A percentile compares a stretch with the other conserved stretches of the same genome.
phyloP scores from a whole-genome alignment of 371 early-diverging fungal species.

The Rhizomucor miehei region DNA sequence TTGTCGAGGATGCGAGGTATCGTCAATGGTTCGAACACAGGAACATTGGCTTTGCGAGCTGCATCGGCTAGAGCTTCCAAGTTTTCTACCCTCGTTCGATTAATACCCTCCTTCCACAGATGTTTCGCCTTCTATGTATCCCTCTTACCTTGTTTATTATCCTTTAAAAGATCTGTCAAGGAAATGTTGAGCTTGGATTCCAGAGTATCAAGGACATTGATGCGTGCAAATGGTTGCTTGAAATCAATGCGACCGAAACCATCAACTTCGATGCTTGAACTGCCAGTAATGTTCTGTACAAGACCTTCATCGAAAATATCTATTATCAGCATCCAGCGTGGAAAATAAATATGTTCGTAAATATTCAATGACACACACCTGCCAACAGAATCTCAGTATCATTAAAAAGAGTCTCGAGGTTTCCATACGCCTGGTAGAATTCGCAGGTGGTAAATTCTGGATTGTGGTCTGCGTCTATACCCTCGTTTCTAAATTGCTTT shows the following conservation, averaged over 20 bases:
- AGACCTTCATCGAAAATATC: slow-evolving; percentile 74
- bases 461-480: slow-evolving; percentile 96
- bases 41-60: slow-evolving; percentile 55
- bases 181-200: slow-evolving; percentile 46
- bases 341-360: too few relatives aligned
- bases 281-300: slow-evolving; percentile 78
- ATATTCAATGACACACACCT: slow-evolving; percentile 22
- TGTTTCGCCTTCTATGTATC: too few relatives aligned
- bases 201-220: slow-evolving; percentile 76
- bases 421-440: slow-evolving; percentile 95
- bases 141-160: slow-evolving; percentile 18
- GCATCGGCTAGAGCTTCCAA: slow-evolving; percentile 57
- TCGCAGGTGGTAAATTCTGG: slow-evolving; percentile 99
- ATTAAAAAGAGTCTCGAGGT: slow-evolving; percentile 75
- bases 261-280: slow-evolving; percentile 67
- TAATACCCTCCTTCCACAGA: too few relatives aligned
- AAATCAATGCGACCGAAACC: slow-evolving; percentile 64
- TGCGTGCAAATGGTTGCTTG: slow-evolving; percentile 70
- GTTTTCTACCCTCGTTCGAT: too few relatives aligned
- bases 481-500: slow-evolving; percentile 97
- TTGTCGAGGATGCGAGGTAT: slow-evolving; percentile 85
- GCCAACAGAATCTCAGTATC: slow-evolving; percentile 86
- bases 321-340: too few relatives aligned
- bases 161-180: slow-evolving; percentile 52
- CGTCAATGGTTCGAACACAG: slow-evolving; percentile 70